A percentile compares a stretch with the other conserved stretches of the same genome.
Evolutionary conservation across 2,329 filamentous ascomycete species (phyloP).

Genomic region (Acephala macrosclerotiorum): DNA sequence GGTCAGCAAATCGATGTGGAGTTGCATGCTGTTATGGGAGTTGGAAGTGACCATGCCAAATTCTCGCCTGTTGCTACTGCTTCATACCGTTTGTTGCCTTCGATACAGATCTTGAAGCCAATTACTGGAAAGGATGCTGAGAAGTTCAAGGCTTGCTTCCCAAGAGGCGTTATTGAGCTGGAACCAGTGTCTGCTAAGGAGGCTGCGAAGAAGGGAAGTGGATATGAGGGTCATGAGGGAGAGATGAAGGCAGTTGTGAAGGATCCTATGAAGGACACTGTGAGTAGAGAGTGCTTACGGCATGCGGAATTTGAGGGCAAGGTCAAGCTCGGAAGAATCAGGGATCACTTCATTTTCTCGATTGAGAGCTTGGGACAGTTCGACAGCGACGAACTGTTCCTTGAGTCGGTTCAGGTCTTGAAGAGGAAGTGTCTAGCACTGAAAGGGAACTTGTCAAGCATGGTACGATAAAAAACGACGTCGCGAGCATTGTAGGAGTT

Average conservation of each 20-base stretch:
- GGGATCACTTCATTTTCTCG: constrained; percentile 97
- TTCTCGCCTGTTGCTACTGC: constrained; percentile 97
- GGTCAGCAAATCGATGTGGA: constrained; percentile 86
- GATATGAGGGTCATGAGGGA: constrained; percentile 77
- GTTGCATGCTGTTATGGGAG: constrained; percentile 94
- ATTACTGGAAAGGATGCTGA: constrained; percentile 87
- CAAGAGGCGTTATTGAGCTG: constrained; percentile 83
- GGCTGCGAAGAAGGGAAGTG: constrained; percentile 63
- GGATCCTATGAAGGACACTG: constrained; percentile 92
- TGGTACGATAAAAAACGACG: constrained; percentile 19
- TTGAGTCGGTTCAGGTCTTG: constrained; percentile 85
- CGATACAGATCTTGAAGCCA: constrained; percentile 82
- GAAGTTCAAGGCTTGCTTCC: constrained; percentile 92
- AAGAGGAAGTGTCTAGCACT: constrained; percentile 84
- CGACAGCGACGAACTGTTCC: constrained; percentile 90
- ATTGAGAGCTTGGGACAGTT: constrained; percentile 96
- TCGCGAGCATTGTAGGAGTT: constrained; percentile 43
- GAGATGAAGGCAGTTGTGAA: constrained; percentile 87
- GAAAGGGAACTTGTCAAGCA: constrained; percentile 73
- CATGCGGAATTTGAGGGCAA: constrained; percentile 95
- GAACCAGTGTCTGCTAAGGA: constrained; percentile 75
- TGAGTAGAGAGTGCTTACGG: constrained; percentile 89
- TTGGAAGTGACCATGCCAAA: constrained; percentile 94
- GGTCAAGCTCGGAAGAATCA: constrained; percentile 87
- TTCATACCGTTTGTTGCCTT: constrained; percentile 88